phyloP scores from a whole-genome alignment of 192 early-diverging fungal genomes.

The Geosiphon pyriformis region DNA sequence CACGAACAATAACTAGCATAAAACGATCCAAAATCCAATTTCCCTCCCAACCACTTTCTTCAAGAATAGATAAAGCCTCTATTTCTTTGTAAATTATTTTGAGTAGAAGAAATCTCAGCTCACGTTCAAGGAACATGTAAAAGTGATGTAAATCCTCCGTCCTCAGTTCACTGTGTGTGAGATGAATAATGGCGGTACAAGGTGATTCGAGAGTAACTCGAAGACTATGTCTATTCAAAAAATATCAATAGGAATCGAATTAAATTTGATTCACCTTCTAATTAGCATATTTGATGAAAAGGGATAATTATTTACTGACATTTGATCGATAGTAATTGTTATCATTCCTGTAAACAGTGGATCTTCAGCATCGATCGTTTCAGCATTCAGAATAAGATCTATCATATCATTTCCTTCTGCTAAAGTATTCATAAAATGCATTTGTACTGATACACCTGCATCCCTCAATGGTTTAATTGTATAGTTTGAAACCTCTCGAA shows the following conservation, averaged over 20 bases:
- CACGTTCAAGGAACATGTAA: background rate
- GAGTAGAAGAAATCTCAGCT: conserved; percentile 15
- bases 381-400: conserved; percentile 13
- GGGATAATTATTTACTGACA: background rate
- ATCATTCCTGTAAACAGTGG: conserved; percentile 13
- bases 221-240: conserved; percentile 17
- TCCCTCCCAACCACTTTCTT: background rate
- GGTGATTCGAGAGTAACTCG: conserved; percentile 25
- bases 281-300: background rate
- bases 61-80: conserved; percentile 1
- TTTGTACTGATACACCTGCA: conserved; percentile 17
- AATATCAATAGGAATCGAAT: background rate
- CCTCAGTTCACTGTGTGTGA: conserved; percentile 8
- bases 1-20: conserved; percentile 9
- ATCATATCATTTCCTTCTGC: conserved; percentile 12
- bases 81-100: conserved; percentile 15
- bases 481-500: conserved; percentile 12
- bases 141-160: conserved; percentile 12
- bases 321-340: conserved; percentile 14
- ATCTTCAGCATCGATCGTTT: conserved; percentile 8
- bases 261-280: background rate
- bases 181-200: conserved; percentile 6
- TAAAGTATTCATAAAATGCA: conserved; percentile 19
- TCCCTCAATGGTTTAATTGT: background rate
- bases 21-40: conserved; percentile 16